Evolutionary conservation across 2,329 filamentous ascomycete genomes (phyloP).

Genomic region (Ophiostoma angusticollis): DNA sequence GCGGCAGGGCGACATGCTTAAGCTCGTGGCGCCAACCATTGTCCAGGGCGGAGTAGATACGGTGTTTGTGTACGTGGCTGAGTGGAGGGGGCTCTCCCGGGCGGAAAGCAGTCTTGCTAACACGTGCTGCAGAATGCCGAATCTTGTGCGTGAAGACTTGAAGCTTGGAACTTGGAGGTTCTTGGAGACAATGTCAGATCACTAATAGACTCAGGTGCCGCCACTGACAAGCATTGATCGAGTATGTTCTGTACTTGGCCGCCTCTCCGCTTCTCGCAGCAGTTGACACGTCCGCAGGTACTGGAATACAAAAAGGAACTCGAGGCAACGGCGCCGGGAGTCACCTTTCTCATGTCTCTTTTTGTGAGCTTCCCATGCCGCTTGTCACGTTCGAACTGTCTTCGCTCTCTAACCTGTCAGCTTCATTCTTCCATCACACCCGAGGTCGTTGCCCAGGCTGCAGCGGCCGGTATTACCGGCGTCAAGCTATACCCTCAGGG

Average conservation of each 20-base stretch:
- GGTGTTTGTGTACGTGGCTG: slow-evolving; percentile 27
- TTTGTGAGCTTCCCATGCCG: slow-evolving; percentile 21
- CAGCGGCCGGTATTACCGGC: slow-evolving; percentile 54
- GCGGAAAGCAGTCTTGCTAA: slow-evolving; percentile 38
- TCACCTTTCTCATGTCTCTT: slow-evolving; percentile 63
- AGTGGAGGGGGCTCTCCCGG: background rate
- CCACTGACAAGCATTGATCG: slow-evolving; percentile 11
- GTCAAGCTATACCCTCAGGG: slow-evolving; percentile 54
- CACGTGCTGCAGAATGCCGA: slow-evolving; percentile 46
- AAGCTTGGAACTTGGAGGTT: background rate
- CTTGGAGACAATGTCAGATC: background rate
- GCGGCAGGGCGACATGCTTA: slow-evolving; percentile 53
- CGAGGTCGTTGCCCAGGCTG: slow-evolving; percentile 59
- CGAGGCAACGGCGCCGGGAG: slow-evolving; percentile 44
- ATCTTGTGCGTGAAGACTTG: slow-evolving; percentile 9
- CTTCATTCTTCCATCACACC: slow-evolving; percentile 50
- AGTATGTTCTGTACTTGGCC: too few species aligned
- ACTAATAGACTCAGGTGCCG: slow-evolving; percentile 11
- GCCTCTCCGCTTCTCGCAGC: background rate
- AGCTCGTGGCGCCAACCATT: slow-evolving; percentile 35
- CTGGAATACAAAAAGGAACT: slow-evolving; percentile 53
- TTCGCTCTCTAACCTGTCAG: slow-evolving; percentile 7
- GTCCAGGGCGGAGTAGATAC: slow-evolving; percentile 17
- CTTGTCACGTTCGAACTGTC: background rate
- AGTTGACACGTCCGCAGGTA: slow-evolving; percentile 31